These are phyloP conservation scores for Rhodotorula babjevae DNA, from an alignment of 768 basidiomycete species.

Conservation along the genomic window DNA sequence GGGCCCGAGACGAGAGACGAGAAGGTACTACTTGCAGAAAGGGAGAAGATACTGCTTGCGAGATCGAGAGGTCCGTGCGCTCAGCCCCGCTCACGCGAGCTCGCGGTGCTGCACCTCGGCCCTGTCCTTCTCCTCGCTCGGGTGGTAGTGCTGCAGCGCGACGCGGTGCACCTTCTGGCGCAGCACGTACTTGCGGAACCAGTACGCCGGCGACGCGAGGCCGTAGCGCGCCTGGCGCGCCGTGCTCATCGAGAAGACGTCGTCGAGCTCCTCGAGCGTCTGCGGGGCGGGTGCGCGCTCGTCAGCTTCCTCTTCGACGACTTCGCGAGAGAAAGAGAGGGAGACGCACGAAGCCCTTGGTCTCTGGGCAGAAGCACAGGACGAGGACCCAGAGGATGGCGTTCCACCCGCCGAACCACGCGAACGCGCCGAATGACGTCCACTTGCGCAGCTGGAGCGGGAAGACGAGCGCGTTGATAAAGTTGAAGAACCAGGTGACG, in stretches of 20 bases:
- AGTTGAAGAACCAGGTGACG: slow-evolving; percentile 48
- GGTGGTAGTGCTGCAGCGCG: slow-evolving; percentile 12
- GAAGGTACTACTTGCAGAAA: no score
- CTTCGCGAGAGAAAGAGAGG: not conserved
- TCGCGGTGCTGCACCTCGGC: slow-evolving; percentile 27
- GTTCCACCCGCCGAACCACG: slow-evolving; percentile 56
- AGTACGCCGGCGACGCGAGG: slow-evolving; percentile 8
- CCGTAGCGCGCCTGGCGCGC: slow-evolving; percentile 18
- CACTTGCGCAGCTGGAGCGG: not conserved
- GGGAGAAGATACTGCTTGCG: no score
- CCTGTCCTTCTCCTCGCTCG: slow-evolving; percentile 28
- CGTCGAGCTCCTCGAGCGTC: slow-evolving; percentile 36
- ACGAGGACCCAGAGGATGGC: slow-evolving; percentile 5
- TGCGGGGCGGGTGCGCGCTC: not conserved
- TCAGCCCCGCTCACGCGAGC: slow-evolving; percentile 7
- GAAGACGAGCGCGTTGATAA: slow-evolving; percentile 53
- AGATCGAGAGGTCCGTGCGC: no score
- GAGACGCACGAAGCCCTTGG: slow-evolving; percentile 3
- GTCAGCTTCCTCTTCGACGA: no score
- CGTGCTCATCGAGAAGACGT: slow-evolving; percentile 31
- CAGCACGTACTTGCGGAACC: slow-evolving; percentile 21
- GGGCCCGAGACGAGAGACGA: no score
- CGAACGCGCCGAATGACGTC: slow-evolving; percentile 46
- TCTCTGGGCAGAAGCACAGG: slow-evolving; percentile 31
- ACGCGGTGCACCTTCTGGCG: slow-evolving; percentile 17